Base-by-base conservation (phyloP, 345 rosid genomes). In the Corymbia maculata region DNA sequence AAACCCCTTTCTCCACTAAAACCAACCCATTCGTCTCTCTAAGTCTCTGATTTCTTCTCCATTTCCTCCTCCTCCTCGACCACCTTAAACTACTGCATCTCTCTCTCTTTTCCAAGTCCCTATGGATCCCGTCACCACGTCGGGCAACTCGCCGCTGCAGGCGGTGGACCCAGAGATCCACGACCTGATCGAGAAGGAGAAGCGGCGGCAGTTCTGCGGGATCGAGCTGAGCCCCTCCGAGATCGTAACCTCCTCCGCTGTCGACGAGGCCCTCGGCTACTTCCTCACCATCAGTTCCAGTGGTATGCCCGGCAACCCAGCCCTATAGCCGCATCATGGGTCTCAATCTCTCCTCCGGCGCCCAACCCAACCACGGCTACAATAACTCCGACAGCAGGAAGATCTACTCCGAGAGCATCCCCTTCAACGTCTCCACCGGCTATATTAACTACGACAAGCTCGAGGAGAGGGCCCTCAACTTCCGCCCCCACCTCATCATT, bases 301-400 rank as follows among this genome's bases (percentile, higher is more conserved):
- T 91, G 99, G 98, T 9, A 93, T 97, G 91, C 99, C 99, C n/a
- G 98, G 99, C 2, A 96, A 93, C 91, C 98, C 88, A 97, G 91
- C 98, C 99, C 21, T 95, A 98, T 44, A 98, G 95, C 86, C 93
- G 99, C 75, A 96, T 98, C 92, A 98, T 98, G 99, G 99, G 98
- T 2, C 90, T 98, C 79, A 97, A 95, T 89, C 90, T 96, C 6
- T 98, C 98, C 26, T 98, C 98, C 2, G 99, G 99, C 13, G 97
- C 97, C 22, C 99, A 94, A 80, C 90, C 96, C 75, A 96, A 97
- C 8, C 99, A 97, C 53, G 98, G 99, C 4, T 96, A 97, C 87
- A 94, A 98, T 80, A 98, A 97, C n/a, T 94, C 99, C 36, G 94
- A 97, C 22, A 99, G 98, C 13, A 94, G 97, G 94, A 98, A 97